phyloP scores from a whole-genome alignment of 139 green algal genomes.

The Auxenochlorella protothecoides region DNA sequence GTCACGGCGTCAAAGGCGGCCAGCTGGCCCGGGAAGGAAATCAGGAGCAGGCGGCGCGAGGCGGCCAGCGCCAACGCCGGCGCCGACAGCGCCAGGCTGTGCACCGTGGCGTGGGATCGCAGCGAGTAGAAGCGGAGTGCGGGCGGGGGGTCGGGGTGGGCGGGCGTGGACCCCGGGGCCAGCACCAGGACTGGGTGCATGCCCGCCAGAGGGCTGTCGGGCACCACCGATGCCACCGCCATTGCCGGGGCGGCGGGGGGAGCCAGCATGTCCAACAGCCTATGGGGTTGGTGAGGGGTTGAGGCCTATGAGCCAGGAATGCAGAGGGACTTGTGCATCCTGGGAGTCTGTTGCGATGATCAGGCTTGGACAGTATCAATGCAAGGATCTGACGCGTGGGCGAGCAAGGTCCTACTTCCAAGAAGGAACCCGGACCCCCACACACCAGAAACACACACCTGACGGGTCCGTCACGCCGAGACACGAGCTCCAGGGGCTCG shows the following conservation, averaged over 20 bases:
- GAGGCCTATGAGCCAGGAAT: too few relatives aligned
- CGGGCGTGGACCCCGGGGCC: neutral
- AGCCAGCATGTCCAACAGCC: neutral
- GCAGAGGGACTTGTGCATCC: too few relatives aligned
- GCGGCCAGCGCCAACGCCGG: slow-evolving; percentile 16
- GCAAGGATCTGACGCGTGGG: neutral
- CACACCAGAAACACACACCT: slow-evolving; percentile 4
- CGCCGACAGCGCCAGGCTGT: slow-evolving; percentile 17
- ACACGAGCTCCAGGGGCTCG: slow-evolving; percentile 19
- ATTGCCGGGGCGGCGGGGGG: neutral
- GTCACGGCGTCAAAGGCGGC: slow-evolving; percentile 30
- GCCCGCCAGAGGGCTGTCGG: neutral
- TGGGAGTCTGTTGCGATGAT: too few relatives aligned
- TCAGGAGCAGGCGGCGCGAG: slow-evolving; percentile 17
- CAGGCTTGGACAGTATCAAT: neutral
- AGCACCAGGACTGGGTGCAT: neutral
- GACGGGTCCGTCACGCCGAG: slow-evolving; percentile 22
- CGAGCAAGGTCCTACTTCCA: neutral
- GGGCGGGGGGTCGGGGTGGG: neutral
- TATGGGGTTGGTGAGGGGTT: neutral
- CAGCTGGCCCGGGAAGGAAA: slow-evolving; percentile 36
- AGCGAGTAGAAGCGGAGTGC: slow-evolving; percentile 29
- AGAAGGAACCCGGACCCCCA: neutral
- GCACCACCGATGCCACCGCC: neutral
- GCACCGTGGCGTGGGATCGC: slow-evolving; percentile 16